Evolutionary conservation across 495 filamentous ascomycete genomes (phyloP).

Genomic region (Penicillium flavigenum): DNA sequence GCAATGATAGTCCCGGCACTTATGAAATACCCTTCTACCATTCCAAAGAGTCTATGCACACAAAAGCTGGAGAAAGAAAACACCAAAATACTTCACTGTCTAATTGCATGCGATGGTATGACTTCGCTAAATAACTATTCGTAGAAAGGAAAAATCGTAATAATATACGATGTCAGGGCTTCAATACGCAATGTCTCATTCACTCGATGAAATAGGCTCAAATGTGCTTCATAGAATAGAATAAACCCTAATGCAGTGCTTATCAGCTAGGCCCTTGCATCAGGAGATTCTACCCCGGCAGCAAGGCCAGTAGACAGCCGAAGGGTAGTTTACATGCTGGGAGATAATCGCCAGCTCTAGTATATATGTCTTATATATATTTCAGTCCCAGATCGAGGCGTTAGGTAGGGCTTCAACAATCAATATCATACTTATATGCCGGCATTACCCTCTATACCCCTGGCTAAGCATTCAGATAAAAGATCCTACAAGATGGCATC

Average conservation of each 20-base stretch:
- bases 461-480: not conserved
- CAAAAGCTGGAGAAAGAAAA: not conserved
- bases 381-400: not conserved
- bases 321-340: not conserved
- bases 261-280: not conserved
- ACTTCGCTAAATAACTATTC: not conserved
- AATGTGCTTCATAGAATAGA: not conserved
- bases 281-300: not conserved
- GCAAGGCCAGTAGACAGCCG: not conserved
- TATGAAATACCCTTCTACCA: not conserved
- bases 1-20: not conserved
- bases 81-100: not conserved
- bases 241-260: not conserved
- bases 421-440: not conserved
- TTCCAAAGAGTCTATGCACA: not conserved
- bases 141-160: too few relatives aligned
- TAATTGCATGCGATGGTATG: not conserved
- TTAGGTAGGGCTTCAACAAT: not conserved
- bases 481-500: not conserved
- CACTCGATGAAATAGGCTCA: not conserved
- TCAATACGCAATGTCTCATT: not conserved
- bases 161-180: too few relatives aligned
- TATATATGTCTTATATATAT: not conserved
- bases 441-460: not conserved
- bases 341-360: not conserved